Percentiles rank a stretch among this genome's conserved stretches.
These are phyloP conservation scores for Aspergillus diversus DNA, from an alignment of 495 filamentous ascomycete genomes.

Conservation along the genomic window DNA sequence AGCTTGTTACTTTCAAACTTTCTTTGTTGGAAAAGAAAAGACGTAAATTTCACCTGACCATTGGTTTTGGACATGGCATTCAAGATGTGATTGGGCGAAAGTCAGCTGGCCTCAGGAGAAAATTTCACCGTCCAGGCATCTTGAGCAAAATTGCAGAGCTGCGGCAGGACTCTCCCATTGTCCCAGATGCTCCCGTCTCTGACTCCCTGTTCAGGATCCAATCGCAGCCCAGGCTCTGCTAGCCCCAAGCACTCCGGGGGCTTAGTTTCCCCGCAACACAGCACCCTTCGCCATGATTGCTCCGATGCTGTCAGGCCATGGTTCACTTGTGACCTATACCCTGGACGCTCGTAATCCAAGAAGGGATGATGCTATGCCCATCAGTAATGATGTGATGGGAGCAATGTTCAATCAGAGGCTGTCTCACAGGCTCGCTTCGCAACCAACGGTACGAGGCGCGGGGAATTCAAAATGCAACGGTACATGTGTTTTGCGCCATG, in stretches of 20 bases:
- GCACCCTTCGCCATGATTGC: neutral
- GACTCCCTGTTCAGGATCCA: neutral
- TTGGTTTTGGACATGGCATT: no score
- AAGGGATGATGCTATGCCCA: conserved; percentile 14
- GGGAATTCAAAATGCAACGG: neutral
- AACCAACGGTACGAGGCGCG: neutral
- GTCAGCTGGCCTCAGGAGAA: no score
- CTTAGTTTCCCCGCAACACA: neutral
- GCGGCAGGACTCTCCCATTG: neutral
- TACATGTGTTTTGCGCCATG: neutral
- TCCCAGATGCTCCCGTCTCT: neutral
- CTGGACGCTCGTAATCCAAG: neutral
- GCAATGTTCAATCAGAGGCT: conserved; percentile 6
- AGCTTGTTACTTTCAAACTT: no score
- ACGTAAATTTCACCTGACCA: no score
- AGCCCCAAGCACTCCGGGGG: neutral
- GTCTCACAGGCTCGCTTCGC: neutral
- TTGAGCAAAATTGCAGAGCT: no score
- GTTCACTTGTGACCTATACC: conserved; percentile 1
- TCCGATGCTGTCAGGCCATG: neutral
- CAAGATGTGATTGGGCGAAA: no score
- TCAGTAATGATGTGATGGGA: conserved; percentile 12
- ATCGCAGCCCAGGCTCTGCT: neutral
- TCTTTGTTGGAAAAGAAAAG: no score
- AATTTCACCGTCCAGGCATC: no score